A percentile compares a stretch with the other conserved stretches of the same genome.
These are phyloP conservation scores for Citrus reticulata DNA, from an alignment of 345 rosid species.

Conservation along the genomic window DNA sequence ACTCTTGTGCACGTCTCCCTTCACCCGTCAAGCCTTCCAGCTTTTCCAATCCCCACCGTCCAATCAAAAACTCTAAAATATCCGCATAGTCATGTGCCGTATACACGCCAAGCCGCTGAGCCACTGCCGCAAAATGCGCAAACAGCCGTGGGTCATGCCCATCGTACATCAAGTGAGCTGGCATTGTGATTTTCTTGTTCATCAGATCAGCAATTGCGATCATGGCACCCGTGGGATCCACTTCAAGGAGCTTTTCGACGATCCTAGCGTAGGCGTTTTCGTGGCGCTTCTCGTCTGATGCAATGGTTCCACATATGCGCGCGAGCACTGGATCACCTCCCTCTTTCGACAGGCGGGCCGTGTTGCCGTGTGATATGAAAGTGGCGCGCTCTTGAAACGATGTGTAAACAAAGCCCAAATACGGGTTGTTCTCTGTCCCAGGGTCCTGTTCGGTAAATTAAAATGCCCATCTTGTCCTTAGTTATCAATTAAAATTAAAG, in stretches of 20 bases:
- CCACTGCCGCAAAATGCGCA: conserved; percentile 58
- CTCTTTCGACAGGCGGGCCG: conserved; percentile 56
- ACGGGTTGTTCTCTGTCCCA: conserved; percentile 69
- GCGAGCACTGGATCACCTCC: conserved; percentile 59
- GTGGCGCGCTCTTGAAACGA: conserved; percentile 89
- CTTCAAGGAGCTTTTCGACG: conserved; percentile 58
- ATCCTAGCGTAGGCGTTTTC: conserved; percentile 54
- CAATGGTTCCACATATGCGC: conserved; percentile 66
- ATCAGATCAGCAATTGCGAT: conserved; percentile 54
- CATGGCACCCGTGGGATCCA: conserved; percentile 52
- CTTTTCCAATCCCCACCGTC: conserved; percentile 64
- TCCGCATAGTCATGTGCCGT: conserved; percentile 69
- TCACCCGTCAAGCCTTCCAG: conserved; percentile 53
- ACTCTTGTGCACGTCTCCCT: conserved; percentile 60
- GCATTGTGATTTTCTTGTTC: conserved; percentile 67
- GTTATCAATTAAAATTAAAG: too few species aligned
- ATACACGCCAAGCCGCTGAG: conserved; percentile 65
- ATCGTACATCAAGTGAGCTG: conserved; percentile 67
- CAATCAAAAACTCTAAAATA: conserved; percentile 54
- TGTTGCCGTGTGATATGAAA: conserved; percentile 78
- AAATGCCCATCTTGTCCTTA: neutral
- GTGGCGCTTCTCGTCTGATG: conserved; percentile 73
- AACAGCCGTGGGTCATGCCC: conserved; percentile 54
- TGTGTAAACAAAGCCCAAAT: conserved; percentile 80
- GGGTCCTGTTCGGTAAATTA: conserved; percentile 40